Conservation (phyloP, 2,329 filamentous ascomycete genomes). For the Trichoderma polysporum region DNA sequence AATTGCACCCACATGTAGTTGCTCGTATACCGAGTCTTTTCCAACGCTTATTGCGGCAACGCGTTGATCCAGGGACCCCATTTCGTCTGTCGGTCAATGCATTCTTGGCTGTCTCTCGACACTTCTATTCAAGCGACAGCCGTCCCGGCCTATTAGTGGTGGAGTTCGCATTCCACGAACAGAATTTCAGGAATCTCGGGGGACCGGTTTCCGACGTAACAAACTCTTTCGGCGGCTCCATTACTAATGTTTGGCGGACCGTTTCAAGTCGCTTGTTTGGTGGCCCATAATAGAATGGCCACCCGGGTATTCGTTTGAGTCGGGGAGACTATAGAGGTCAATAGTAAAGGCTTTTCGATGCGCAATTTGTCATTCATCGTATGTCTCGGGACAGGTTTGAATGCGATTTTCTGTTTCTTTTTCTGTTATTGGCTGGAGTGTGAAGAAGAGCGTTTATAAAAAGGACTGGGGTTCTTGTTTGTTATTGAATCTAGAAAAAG, state of each 20-base stretch:
- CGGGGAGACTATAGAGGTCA: neutral
- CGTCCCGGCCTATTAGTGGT: neutral
- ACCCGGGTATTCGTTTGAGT: conserved; percentile 7
- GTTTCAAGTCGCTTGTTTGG: neutral
- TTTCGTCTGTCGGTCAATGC: neutral
- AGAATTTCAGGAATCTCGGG: neutral
- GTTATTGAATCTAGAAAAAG: too few species aligned
- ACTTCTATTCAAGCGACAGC: neutral
- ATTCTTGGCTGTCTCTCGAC: neutral
- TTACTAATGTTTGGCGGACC: neutral
- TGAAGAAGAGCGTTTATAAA: neutral
- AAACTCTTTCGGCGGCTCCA: neutral
- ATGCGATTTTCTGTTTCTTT: neutral
- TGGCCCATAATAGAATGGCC: neutral
- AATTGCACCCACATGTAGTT: too few species aligned
- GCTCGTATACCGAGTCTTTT: too few species aligned
- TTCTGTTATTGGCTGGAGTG: neutral
- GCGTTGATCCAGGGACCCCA: neutral
- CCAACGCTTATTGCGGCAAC: neutral
- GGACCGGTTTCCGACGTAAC: neutral
- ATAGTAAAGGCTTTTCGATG: neutral
- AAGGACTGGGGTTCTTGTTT: neutral
- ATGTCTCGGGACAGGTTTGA: neutral
- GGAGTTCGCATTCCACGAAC: neutral
- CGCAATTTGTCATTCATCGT: neutral